These are phyloP conservation scores for Onygena corvina DNA, from an alignment of 2,329 filamentous ascomycete genomes.

Conservation along the genomic window DNA sequence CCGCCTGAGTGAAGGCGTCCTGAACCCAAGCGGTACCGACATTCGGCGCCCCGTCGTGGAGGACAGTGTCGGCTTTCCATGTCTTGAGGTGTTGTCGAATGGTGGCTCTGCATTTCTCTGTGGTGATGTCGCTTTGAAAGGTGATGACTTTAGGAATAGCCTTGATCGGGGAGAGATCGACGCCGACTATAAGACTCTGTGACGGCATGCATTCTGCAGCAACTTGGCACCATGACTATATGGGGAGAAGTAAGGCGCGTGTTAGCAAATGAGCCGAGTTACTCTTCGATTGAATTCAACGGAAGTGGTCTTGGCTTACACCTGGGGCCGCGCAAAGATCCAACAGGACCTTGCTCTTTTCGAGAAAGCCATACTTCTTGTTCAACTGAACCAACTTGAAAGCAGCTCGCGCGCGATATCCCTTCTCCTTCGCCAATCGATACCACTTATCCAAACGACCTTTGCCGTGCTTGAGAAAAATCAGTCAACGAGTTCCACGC, in stretches of 20 bases:
- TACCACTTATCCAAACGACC: constrained; percentile 99
- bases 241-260: not conserved
- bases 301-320: constrained; percentile 39
- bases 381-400: constrained; percentile 98
- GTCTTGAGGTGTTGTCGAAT: constrained; percentile 84
- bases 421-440: constrained; percentile 95
- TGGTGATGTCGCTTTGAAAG: constrained; percentile 96
- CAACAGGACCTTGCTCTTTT: constrained; percentile 89
- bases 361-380: constrained; percentile 97
- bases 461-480: constrained; percentile 65
- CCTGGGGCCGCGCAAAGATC: constrained; percentile 97
- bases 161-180: constrained; percentile 91
- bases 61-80: constrained; percentile 88
- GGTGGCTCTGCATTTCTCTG: constrained; percentile 85
- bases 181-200: constrained; percentile 80
- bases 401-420: constrained; percentile 85
- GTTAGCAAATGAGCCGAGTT: constrained; percentile 19
- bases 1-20: constrained; percentile 95
- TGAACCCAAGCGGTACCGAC: constrained; percentile 97
- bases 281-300: not conserved
- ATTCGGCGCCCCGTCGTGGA: constrained; percentile 95
- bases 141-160: constrained; percentile 86
- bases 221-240: constrained; percentile 85
- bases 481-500: constrained; percentile 8
- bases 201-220: constrained; percentile 89